A percentile compares a stretch with the other conserved stretches of the same genome.
These are phyloP conservation scores for Cladosporium sp. DNA, from an alignment of 2,329 filamentous ascomycete genomes.

Conservation along the genomic window DNA sequence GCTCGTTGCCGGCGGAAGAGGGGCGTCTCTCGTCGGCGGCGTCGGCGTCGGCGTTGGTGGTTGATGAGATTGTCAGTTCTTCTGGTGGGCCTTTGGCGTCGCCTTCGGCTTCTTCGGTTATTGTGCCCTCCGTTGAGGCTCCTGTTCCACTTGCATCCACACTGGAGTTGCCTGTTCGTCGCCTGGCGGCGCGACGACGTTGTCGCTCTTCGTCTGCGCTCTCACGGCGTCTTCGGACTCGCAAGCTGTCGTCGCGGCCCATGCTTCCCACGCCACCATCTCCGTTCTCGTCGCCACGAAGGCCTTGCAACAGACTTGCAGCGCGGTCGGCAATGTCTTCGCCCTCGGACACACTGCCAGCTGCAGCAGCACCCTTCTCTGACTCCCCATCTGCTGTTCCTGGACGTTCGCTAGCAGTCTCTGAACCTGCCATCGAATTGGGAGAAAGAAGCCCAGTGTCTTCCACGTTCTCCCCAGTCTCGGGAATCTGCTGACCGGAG, in stretches of 20 bases:
- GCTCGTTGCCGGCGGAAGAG: conserved; percentile 11
- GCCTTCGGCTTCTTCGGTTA: conserved; percentile 31
- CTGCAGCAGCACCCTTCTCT: conserved; percentile 7
- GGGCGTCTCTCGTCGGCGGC: conserved; percentile 23
- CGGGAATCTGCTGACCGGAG: conserved; percentile 84
- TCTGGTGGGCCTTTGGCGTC: conserved; percentile 19
- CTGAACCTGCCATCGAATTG: conserved; percentile 15
- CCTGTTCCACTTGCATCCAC: conserved; percentile 32
- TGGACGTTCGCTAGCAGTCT: not conserved
- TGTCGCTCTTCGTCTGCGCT: conserved; percentile 78
- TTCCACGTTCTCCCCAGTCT: conserved; percentile 44
- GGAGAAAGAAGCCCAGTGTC: conserved; percentile 34
- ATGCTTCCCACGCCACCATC: conserved; percentile 41
- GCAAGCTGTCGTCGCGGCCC: conserved; percentile 38
- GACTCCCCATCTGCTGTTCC: conserved; percentile 3
- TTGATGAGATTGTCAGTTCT: conserved; percentile 35
- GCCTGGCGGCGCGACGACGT: conserved; percentile 60
- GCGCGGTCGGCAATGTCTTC: conserved; percentile 85
- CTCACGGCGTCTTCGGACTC: conserved; percentile 63
- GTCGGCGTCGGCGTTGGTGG: conserved; percentile 20
- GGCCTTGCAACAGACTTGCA: conserved; percentile 77
- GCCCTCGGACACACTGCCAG: conserved; percentile 42
- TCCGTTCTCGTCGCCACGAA: conserved; percentile 65
- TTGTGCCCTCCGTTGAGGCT: conserved; percentile 37
- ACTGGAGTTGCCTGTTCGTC: conserved; percentile 33